Base-by-base conservation (phyloP, 1,284 basidiomycete genomes). In the Boletus smithii region DNA sequence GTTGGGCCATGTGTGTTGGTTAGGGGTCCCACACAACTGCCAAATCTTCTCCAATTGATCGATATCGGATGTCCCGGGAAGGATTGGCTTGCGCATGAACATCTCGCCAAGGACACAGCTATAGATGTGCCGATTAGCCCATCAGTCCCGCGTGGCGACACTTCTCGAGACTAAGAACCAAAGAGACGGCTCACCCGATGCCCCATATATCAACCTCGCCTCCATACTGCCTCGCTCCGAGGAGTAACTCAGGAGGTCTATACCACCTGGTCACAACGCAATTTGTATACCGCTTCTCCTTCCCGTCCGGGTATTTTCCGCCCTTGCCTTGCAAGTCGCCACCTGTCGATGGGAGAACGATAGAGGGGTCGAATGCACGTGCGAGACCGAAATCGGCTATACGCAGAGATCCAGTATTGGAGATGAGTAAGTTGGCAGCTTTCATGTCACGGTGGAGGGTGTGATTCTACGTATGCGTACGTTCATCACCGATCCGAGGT, bases 261-360 rank as follows among this genome's bases (percentile, higher is more conserved):
- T 99, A 99, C 95, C 97, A 99, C 35, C 95, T 75, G 8, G 95
- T 99, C n/a, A 99, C 95, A 22, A 99, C 97, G 69, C 93, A 97
- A 61, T 95, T 95, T 2, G 97, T 99, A 65, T 98, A 98, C 65
- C 87, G 83, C 36, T 80, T 75, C 46, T 84, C 81, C 46, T 74
- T 73, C 22, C 74, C 73, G 16, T 73, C 71, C 7, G 68, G 70
- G 46, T 75, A 75, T 65, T 69, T 57, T 4, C 67, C 70, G 18
- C 73, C 66, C 18, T 71, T 64, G 34, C 49, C 41, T 34, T 60
- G 61, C 16, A 36, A 30, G 10, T 64, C 59, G 4, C 56, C 14
- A 29, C 49, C 36, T 14, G 46, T 56, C 7, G 58, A 56, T 26
- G 60, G 59, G 13, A 61, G 63, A 26, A 73, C 72, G 39, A 77